Evolutionary conservation across 1,284 basidiomycete species (phyloP).

Genomic region (Fomitopsis palustris): DNA sequence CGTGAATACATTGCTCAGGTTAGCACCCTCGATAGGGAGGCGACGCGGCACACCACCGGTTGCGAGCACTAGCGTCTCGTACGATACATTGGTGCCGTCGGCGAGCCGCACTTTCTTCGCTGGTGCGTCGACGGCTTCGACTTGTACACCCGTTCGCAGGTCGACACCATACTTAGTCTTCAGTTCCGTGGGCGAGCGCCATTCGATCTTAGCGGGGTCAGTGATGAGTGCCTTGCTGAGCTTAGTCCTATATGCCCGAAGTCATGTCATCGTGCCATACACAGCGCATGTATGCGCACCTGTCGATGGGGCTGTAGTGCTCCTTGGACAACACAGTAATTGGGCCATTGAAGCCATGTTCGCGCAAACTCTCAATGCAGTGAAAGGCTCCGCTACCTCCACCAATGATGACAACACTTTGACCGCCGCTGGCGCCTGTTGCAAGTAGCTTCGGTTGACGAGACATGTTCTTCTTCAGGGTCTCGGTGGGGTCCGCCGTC

Average conservation of each 20-base stretch:
- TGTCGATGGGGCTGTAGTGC: constrained; percentile 81
- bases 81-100: constrained; percentile 57
- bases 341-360: constrained; percentile 76
- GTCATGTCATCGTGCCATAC: not conserved
- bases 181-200: constrained; percentile 69
- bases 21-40: constrained; percentile 76
- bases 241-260: constrained; percentile 61
- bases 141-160: constrained; percentile 68
- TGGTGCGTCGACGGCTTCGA: constrained; percentile 62
- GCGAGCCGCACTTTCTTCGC: constrained; percentile 58
- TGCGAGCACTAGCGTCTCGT: constrained; percentile 74
- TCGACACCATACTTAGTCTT: constrained; percentile 81
- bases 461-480: constrained; percentile 67
- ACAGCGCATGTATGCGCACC: constrained; percentile 37
- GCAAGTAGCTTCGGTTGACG: constrained; percentile 54
- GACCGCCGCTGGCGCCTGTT: constrained; percentile 23
- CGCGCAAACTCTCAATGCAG: constrained; percentile 80
- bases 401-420: constrained; percentile 81
- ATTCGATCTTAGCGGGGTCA: constrained; percentile 76
- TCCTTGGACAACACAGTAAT: constrained; percentile 85
- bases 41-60: constrained; percentile 65
- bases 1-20: constrained; percentile 79
- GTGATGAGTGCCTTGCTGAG: constrained; percentile 86
- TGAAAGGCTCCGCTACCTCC: constrained; percentile 84
- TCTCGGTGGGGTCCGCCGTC: constrained; percentile 66